These are phyloP conservation scores for Pythium phragmitis DNA, from an alignment of 352 stramenopile genomes.

Conservation along the genomic window DNA sequence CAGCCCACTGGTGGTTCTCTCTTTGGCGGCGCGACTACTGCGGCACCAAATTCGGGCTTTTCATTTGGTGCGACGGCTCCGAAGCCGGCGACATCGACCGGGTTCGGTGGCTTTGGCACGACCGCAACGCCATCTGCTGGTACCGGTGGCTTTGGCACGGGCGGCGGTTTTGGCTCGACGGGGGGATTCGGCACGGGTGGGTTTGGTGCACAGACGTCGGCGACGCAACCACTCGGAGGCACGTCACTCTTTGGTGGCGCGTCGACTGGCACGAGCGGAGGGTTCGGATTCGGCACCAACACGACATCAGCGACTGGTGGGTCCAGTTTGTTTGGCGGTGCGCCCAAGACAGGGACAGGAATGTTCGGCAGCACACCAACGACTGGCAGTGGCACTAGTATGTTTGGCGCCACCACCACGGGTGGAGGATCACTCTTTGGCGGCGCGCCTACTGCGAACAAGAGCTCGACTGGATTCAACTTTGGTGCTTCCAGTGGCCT, in stretches of 20 bases:
- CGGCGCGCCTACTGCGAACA: conserved; percentile 10
- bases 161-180: conserved; percentile 5
- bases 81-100: conserved; percentile 21
- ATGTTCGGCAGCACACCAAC: conserved; percentile 17
- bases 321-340: conserved; percentile 22
- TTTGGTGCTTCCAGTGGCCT: conserved; percentile 16
- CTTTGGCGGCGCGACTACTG: conserved; percentile 40
- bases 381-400: background rate
- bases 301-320: conserved; percentile 5
- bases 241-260: conserved; percentile 21
- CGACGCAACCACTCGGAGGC: conserved; percentile 10
- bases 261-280: conserved; percentile 1
- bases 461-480: conserved; percentile 10
- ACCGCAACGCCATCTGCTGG: conserved; percentile 5
- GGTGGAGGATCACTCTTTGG: conserved; percentile 21
- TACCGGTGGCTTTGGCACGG: conserved; percentile 26
- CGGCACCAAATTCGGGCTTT: conserved; percentile 24
- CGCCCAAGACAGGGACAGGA: conserved; percentile 14
- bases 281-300: conserved; percentile 22
- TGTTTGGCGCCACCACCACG: conserved; percentile 22
- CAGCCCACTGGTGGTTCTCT: conserved; percentile 28
- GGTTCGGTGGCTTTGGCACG: conserved; percentile 28
- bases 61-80: conserved; percentile 13
- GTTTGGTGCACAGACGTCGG: conserved; percentile 15
- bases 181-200: conserved; percentile 19